These are phyloP conservation scores for Ceratocystis destructans DNA, from an alignment of 2,329 filamentous ascomycete genomes.

Conservation along the genomic window DNA sequence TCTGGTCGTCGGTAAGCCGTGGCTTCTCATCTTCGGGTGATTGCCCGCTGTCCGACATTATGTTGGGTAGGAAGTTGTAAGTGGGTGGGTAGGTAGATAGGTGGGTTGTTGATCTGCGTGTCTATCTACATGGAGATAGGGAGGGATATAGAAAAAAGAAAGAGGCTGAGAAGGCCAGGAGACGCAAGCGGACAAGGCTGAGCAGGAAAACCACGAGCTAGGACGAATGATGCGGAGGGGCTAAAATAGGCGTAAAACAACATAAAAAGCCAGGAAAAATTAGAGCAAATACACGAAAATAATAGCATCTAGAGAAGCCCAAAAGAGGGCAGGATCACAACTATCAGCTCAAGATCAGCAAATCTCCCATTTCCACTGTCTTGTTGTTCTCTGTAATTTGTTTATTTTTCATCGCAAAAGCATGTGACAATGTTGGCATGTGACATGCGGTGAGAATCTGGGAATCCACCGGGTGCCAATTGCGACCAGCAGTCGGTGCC, in stretches of 20 bases:
- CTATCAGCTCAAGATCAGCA: background rate
- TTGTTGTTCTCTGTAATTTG: background rate
- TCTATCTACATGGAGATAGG: background rate
- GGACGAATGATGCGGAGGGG: background rate
- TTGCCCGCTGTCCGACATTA: constrained; percentile 15
- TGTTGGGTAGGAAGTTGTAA: background rate
- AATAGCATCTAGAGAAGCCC: background rate
- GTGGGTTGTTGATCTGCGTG: background rate
- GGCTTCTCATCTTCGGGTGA: constrained; percentile 33
- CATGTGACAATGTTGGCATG: constrained; percentile 8
- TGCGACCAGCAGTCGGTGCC: background rate
- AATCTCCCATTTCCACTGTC: background rate
- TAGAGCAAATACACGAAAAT: background rate
- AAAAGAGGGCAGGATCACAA: background rate
- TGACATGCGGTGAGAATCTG: constrained; percentile 5
- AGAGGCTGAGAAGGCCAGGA: background rate
- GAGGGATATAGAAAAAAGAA: background rate
- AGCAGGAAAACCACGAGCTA: background rate
- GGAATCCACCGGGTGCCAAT: background rate
- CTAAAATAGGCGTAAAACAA: background rate
- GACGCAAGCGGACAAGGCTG: background rate
- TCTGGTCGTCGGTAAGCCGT: constrained; percentile 39
- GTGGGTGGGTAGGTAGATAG: background rate
- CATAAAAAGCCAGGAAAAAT: background rate
- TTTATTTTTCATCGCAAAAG: constrained; percentile 8